phyloP scores from a whole-genome alignment of 306 rosid species.

The Senna tora region DNA sequence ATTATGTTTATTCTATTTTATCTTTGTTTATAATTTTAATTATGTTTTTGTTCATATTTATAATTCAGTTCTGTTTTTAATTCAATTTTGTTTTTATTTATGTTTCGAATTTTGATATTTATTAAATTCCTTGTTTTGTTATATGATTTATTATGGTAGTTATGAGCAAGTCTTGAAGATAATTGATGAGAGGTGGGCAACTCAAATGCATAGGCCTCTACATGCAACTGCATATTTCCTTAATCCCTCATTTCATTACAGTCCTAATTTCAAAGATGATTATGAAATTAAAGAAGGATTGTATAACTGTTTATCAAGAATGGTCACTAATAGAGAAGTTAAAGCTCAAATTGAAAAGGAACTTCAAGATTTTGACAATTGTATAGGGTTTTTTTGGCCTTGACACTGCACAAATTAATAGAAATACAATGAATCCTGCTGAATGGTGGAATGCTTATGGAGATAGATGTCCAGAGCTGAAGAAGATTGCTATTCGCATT shows the following conservation, averaged over 20 bases:
- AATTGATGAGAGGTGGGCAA: conserved; percentile 22
- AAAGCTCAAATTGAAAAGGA: not conserved
- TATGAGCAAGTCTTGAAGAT: not conserved
- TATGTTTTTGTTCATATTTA: no score
- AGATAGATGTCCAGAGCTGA: not conserved
- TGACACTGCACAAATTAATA: not conserved
- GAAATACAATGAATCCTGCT: not conserved
- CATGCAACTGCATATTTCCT: conserved; percentile 6
- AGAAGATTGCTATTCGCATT: not conserved
- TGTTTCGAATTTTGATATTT: no score
- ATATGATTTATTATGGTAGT: not conserved
- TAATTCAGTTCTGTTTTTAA: no score
- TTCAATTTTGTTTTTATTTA: no score
- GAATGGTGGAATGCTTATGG: not conserved
- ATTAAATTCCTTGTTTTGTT: no score
- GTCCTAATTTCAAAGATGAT: not conserved
- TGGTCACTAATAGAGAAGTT: not conserved
- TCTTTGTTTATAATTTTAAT: no score
- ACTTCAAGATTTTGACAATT: not conserved
- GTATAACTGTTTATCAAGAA: not conserved
- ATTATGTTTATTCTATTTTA: not conserved
- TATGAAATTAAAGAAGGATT: not conserved
- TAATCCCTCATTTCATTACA: conserved; percentile 9
- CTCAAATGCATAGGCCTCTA: conserved; percentile 2
- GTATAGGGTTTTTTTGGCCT: not conserved